Percentiles rank a stretch among this genome's conserved stretches.
Evolutionary conservation across 1,139 yeast genomes (phyloP).

Genomic region (Sporopachydermia cereana): DNA sequence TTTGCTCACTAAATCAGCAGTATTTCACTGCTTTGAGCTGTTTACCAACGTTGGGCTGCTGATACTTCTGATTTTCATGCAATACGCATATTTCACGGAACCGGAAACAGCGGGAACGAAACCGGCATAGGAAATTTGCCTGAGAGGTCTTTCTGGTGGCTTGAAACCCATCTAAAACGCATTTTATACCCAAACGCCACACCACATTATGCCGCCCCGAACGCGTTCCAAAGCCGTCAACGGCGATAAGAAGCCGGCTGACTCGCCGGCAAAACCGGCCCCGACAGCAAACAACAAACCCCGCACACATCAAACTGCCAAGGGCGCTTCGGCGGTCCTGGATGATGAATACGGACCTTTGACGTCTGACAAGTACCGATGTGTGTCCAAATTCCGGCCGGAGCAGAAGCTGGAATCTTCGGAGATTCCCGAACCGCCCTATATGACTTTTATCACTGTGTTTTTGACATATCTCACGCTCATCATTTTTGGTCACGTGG

Average conservation of each 20-base stretch:
- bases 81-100: too few relatives aligned
- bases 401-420: constrained; percentile 14
- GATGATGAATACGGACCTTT: constrained; percentile 35
- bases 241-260: too few relatives aligned
- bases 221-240: neutral
- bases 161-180: too few relatives aligned
- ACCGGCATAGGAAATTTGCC: too few relatives aligned
- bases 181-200: too few relatives aligned
- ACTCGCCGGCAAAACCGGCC: neutral
- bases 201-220: neutral
- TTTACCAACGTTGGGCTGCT: too few relatives aligned
- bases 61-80: too few relatives aligned
- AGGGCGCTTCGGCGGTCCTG: constrained; percentile 6
- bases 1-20: too few relatives aligned
- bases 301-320: neutral
- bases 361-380: constrained; percentile 29
- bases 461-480: constrained; percentile 74
- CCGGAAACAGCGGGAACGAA: too few relatives aligned
- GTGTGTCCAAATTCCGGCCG: neutral
- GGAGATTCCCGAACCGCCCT: constrained; percentile 72
- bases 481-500: constrained; percentile 78
- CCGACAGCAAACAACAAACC: neutral
- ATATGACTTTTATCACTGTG: constrained; percentile 65
- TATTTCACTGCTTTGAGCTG: too few relatives aligned
- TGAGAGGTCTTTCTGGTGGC: too few relatives aligned